A percentile compares a stretch with the other conserved stretches of the same genome.
Evolutionary conservation across 495 filamentous ascomycete species (phyloP).

Genomic region (Aspergillus sparsus): DNA sequence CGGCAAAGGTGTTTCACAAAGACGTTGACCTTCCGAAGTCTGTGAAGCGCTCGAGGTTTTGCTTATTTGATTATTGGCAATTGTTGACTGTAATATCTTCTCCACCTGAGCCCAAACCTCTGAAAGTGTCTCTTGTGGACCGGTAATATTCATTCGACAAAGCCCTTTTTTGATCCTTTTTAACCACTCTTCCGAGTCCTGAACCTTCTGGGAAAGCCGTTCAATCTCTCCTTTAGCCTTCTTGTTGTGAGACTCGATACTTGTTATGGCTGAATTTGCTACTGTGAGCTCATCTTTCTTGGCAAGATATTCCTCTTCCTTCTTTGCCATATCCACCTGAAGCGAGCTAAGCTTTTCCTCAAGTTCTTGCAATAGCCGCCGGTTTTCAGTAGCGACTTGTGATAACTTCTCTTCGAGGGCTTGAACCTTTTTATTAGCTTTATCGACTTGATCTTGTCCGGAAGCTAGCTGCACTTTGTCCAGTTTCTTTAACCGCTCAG

Average conservation of each 20-base stretch:
- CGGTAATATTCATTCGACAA: slow-evolving; percentile 12
- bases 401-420: slow-evolving; percentile 24
- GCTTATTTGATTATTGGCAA: background rate
- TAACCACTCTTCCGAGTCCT: slow-evolving; percentile 31
- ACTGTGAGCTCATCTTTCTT: slow-evolving; percentile 19
- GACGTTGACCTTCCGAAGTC: background rate
- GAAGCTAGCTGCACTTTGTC: slow-evolving; percentile 27
- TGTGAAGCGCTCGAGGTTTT: background rate
- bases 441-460: slow-evolving; percentile 27
- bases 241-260: slow-evolving; percentile 25
- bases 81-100: slow-evolving; percentile 16
- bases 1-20: background rate
- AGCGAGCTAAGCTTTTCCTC: slow-evolving; percentile 16
- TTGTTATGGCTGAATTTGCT: slow-evolving; percentile 19
- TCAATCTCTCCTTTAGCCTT: slow-evolving; percentile 32
- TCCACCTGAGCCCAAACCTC: slow-evolving; percentile 27
- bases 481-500: slow-evolving; percentile 25
- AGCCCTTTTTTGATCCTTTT: slow-evolving; percentile 27
- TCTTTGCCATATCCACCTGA: slow-evolving; percentile 14
- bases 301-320: slow-evolving; percentile 21
- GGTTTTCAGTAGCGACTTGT: slow-evolving; percentile 11
- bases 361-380: slow-evolving; percentile 9
- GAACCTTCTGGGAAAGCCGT: slow-evolving; percentile 28
- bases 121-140: slow-evolving; percentile 19
- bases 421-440: slow-evolving; percentile 24